Evolutionary conservation across 805 yeast genomes (phyloP).

Genomic region (Aciculoconidium aculeatum): DNA sequence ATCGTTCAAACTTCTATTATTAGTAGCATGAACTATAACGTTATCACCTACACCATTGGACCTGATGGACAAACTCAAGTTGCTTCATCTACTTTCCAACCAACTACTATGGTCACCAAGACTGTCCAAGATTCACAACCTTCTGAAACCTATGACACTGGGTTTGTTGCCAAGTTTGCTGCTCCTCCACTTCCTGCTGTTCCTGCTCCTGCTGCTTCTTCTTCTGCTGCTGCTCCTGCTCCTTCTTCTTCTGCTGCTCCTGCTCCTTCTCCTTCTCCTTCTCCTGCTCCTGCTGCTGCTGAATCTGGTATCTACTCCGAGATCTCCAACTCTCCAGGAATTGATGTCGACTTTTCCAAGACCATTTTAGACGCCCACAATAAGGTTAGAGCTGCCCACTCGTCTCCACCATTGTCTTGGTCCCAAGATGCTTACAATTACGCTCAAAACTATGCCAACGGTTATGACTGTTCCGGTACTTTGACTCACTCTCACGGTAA

Average conservation of each 20-base stretch:
- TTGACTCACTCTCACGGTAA: slow-evolving; percentile 32
- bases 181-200: too few species aligned
- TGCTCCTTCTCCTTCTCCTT: slow-evolving; percentile 10
- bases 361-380: slow-evolving; percentile 59
- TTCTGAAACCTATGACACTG: too few species aligned
- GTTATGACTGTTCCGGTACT: slow-evolving; percentile 17
- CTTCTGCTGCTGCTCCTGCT: slow-evolving; percentile 12
- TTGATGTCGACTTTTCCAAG: slow-evolving; percentile 29
- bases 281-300: slow-evolving; percentile 9
- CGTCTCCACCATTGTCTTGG: slow-evolving; percentile 53
- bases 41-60: slow-evolving; percentile 11
- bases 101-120: slow-evolving; percentile 11
- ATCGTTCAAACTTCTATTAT: too few species aligned
- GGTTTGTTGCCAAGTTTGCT: too few species aligned
- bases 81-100: too few species aligned
- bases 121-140: too few species aligned
- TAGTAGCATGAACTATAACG: too few species aligned
- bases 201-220: slow-evolving; percentile 4
- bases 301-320: slow-evolving; percentile 16
- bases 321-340: slow-evolving; percentile 10
- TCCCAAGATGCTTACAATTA: slow-evolving; percentile 41
- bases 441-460: slow-evolving; percentile 43
- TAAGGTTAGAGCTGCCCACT: slow-evolving; percentile 47
- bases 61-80: slow-evolving; percentile 6
- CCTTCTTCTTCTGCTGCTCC: slow-evolving; percentile 12